A percentile compares a stretch with the other conserved stretches of the same genome.
These are phyloP conservation scores for Colletotrichum sp. DNA, from an alignment of 2,329 filamentous ascomycete genomes.

Conservation along the genomic window DNA sequence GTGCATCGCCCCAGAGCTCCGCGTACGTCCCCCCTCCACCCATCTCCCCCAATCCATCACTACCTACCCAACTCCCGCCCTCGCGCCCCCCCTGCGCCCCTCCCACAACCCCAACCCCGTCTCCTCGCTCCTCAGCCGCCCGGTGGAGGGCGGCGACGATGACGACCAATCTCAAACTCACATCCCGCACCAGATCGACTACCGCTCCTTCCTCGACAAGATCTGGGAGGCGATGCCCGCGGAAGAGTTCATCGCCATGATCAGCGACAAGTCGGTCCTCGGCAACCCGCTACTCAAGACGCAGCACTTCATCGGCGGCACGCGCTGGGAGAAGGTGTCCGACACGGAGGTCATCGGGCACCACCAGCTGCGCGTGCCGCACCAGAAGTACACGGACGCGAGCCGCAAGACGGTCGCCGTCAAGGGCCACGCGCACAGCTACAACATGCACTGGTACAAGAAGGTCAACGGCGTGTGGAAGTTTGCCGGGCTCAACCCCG, in stretches of 20 bases:
- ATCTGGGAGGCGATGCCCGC: conserved; percentile 67
- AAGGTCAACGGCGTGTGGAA: conserved; percentile 67
- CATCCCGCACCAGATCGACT: conserved; percentile 64
- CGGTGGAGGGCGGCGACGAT: not conserved
- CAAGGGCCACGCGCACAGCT: conserved; percentile 66
- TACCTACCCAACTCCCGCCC: conserved; percentile 35
- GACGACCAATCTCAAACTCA: not conserved
- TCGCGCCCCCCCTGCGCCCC: not conserved
- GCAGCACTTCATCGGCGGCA: conserved; percentile 68
- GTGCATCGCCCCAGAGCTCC: conserved; percentile 52
- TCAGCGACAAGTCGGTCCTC: conserved; percentile 60
- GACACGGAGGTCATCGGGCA: conserved; percentile 65
- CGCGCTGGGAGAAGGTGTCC: conserved; percentile 61
- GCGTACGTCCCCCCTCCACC: conserved; percentile 54
- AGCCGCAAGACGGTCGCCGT: conserved; percentile 51
- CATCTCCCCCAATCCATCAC: conserved; percentile 48
- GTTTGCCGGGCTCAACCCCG: conserved; percentile 60
- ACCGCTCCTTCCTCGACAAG: conserved; percentile 67
- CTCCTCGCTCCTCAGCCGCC: not conserved
- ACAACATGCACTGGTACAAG: conserved; percentile 62
- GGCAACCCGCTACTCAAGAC: conserved; percentile 67
- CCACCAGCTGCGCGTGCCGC: conserved; percentile 66
- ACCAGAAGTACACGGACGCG: conserved; percentile 64
- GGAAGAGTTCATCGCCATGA: conserved; percentile 65
- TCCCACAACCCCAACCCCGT: not conserved